These are phyloP conservation scores for Cardiospermum halicacabum DNA, from an alignment of 345 rosid genomes.

Conservation along the genomic window DNA sequence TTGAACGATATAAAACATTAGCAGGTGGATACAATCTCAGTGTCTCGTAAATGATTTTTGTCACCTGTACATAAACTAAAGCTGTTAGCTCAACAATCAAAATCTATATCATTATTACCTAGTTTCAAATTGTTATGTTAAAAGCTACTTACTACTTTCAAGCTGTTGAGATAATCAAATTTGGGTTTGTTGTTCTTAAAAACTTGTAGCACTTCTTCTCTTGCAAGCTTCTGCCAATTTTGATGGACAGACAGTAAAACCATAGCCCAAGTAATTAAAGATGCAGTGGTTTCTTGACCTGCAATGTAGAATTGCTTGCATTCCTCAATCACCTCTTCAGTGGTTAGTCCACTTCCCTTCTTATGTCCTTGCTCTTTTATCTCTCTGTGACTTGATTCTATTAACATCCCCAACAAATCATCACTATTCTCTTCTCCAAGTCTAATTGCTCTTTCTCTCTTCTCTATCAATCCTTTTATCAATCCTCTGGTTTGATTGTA, in stretches of 20 bases:
- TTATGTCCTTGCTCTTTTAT: conserved; percentile 23
- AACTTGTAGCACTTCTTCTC: conserved; percentile 51
- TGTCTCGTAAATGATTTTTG: no score
- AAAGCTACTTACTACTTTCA: no score
- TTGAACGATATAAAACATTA: no score
- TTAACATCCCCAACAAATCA: conserved; percentile 39
- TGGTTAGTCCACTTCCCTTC: conserved; percentile 25
- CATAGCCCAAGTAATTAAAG: conserved; percentile 45
- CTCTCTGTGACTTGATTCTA: conserved; percentile 33
- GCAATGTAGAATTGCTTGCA: conserved; percentile 66
- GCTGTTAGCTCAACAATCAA: no score
- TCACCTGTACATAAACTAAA: no score
- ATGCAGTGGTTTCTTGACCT: conserved; percentile 54
- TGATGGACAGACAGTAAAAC: conserved; percentile 44
- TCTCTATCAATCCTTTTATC: conserved; percentile 28
- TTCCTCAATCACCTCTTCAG: conserved; percentile 46
- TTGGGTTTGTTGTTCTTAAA: no score
- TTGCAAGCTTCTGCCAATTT: conserved; percentile 51
- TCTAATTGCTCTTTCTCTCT: conserved; percentile 35
- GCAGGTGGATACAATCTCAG: no score
- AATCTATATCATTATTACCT: no score
- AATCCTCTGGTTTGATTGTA: conserved; percentile 24
- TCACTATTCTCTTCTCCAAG: conserved; percentile 22
- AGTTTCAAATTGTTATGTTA: no score
- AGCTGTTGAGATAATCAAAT: no score